A percentile compares a stretch with the other conserved stretches of the same genome.
Conservation (phyloP, 2,329 filamentous ascomycete species). For the Beauveria brongniartii region DNA sequence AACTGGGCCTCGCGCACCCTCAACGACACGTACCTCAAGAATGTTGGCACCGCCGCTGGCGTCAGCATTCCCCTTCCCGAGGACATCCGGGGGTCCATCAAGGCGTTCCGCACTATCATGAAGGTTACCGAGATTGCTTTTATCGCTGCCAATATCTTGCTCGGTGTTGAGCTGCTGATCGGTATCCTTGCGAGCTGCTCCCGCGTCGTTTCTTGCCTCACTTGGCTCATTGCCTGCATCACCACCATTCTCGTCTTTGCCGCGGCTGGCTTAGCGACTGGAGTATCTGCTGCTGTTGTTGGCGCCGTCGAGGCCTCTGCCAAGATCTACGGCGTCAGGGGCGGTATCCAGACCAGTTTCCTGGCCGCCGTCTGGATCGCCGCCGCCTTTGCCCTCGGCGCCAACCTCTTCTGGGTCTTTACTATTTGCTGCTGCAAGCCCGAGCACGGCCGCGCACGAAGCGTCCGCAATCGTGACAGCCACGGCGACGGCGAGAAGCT, state of each 20-base stretch:
- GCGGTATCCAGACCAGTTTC: conserved; percentile 59
- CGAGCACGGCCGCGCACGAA: conserved; percentile 21
- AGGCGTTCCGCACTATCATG: conserved; percentile 63
- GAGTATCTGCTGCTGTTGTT: conserved; percentile 61
- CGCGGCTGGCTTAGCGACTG: conserved; percentile 66
- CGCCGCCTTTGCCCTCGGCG: conserved; percentile 65
- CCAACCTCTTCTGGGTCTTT: conserved; percentile 84
- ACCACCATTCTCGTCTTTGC: conserved; percentile 47
- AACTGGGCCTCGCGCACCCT: conserved; percentile 72
- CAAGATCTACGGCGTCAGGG: conserved; percentile 62
- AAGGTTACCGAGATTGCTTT: conserved; percentile 82
- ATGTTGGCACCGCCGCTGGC: conserved; percentile 39
- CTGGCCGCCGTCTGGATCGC: conserved; percentile 71
- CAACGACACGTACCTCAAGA: conserved; percentile 50
- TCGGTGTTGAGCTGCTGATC: conserved; percentile 63
- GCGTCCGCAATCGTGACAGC: conserved; percentile 26
- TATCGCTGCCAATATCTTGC: conserved; percentile 61
- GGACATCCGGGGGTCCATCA: conserved; percentile 57
- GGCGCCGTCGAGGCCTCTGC: conserved; percentile 57
- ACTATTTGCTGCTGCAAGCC: conserved; percentile 84
- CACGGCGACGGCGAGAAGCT: conserved; percentile 43
- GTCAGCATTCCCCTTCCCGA: conserved; percentile 58
- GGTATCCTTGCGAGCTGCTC: conserved; percentile 80
- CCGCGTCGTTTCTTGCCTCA: conserved; percentile 71
- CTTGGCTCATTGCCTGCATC: conserved; percentile 65